Conservation (phyloP, 164 flowering plant genomes). For the Piper longum region DNA sequence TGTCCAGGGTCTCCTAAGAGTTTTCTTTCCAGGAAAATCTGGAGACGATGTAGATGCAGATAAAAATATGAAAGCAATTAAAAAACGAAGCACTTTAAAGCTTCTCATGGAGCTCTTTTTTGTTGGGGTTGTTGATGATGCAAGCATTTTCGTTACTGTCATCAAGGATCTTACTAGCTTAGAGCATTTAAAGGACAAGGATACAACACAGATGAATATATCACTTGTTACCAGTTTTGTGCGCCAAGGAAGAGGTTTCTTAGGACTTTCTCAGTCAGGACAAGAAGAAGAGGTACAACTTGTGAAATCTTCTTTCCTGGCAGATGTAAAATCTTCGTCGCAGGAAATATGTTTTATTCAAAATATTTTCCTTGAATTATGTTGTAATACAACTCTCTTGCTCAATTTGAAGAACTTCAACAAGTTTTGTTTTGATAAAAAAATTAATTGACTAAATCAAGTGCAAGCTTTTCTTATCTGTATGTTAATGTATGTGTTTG, state of each 20-base stretch:
- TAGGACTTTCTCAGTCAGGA: constrained; percentile 70
- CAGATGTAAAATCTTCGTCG: not conserved
- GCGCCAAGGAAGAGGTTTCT: constrained; percentile 79
- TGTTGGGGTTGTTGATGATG: constrained; percentile 85
- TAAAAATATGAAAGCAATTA: constrained; percentile 75
- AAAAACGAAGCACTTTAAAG: constrained; percentile 81
- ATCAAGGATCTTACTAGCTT: constrained; percentile 77
- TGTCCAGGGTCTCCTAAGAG: constrained; percentile 70
- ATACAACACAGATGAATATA: constrained; percentile 75
- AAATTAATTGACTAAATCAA: no score
- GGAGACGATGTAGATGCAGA: constrained; percentile 73
- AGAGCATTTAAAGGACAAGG: constrained; percentile 86
- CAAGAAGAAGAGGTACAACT: constrained; percentile 78
- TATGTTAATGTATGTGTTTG: no score
- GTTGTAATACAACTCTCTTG: no score
- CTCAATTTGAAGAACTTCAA: no score
- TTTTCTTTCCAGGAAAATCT: constrained; percentile 78
- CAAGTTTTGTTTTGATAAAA: no score
- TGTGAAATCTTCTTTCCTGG: not conserved
- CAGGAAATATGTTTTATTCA: not conserved
- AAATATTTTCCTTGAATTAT: no score
- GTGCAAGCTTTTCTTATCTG: no score
- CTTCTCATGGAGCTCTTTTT: constrained; percentile 83
- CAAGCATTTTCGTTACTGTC: constrained; percentile 52
- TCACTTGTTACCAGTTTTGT: constrained; percentile 92